Conservation (phyloP, 768 basidiomycete genomes). For the Austroboletus eburneus region DNA sequence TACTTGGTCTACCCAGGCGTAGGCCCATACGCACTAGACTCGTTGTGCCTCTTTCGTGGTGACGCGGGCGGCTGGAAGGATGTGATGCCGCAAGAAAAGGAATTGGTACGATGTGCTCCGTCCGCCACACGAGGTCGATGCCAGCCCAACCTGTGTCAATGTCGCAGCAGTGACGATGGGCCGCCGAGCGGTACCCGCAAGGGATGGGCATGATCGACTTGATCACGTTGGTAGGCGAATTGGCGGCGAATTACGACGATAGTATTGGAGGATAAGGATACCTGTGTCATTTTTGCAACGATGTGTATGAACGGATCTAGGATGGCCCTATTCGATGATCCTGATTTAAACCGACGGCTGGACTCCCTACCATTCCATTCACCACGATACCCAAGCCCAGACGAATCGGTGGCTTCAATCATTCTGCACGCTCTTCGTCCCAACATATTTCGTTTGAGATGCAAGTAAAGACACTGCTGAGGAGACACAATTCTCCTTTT, state of each 20-base stretch:
- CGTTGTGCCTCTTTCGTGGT: conserved; percentile 65
- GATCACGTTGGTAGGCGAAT: conserved; percentile 37
- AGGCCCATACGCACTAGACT: conserved; percentile 71
- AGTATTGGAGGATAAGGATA: conserved; percentile 24
- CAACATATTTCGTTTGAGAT: no score
- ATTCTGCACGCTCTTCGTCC: no score
- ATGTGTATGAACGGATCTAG: no score
- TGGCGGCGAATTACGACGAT: conserved; percentile 28
- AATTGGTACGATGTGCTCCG: conserved; percentile 58
- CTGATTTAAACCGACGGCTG: no score
- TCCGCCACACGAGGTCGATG: neutral
- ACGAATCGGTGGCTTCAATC: no score
- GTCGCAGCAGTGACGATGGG: conserved; percentile 70
- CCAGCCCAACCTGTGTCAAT: neutral
- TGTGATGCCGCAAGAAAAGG: conserved; percentile 66
- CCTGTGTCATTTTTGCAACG: conserved; percentile 22
- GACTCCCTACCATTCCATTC: neutral
- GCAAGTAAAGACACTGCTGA: no score
- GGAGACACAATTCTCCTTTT: no score
- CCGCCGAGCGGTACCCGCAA: conserved; percentile 46
- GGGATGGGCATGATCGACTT: conserved; percentile 40
- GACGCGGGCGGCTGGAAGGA: conserved; percentile 50
- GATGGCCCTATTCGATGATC: no score
- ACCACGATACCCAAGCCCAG: conserved; percentile 27
- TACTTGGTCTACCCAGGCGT: conserved; percentile 60